phyloP scores from a whole-genome alignment of 305 asterid genomes.

The Solanum hybrid region DNA sequence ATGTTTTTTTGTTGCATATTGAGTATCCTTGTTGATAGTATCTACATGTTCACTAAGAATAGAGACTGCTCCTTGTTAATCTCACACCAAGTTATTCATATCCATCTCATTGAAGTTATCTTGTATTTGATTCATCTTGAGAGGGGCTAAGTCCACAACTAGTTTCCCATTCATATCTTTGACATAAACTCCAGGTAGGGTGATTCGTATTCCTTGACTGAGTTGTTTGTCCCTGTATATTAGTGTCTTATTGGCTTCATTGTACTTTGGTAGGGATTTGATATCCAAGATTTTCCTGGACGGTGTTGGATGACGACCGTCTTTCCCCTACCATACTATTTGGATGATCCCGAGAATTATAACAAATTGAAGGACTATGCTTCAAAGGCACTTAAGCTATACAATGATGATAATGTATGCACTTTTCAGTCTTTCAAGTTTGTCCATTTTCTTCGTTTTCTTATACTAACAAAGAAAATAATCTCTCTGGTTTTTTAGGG shows the following conservation, averaged over 20 bases:
- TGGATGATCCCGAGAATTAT: neutral
- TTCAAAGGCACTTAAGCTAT: neutral
- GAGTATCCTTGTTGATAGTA: neutral
- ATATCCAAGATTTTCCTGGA: neutral
- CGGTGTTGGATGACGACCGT: neutral
- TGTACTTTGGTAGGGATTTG: neutral
- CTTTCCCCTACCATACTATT: neutral
- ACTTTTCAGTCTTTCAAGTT: neutral
- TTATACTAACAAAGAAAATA: neutral
- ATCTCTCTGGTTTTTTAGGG: neutral
- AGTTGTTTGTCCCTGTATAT: neutral
- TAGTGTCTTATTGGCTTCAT: neutral
- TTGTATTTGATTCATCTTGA: neutral
- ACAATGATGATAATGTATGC: neutral
- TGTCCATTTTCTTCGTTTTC: neutral
- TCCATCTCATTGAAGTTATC: neutral
- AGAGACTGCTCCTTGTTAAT: neutral
- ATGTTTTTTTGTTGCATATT: neutral
- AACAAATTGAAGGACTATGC: neutral
- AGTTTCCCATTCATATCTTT: neutral
- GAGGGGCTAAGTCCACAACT: neutral
- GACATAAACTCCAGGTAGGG: neutral
- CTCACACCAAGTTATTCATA: neutral
- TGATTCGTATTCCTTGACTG: neutral
- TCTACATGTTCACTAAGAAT: neutral